Percentiles rank a stretch among this genome's conserved stretches.
These are phyloP conservation scores for Magnaporthiopsis incrustans DNA, from an alignment of 2,329 filamentous ascomycete genomes.

Conservation along the genomic window DNA sequence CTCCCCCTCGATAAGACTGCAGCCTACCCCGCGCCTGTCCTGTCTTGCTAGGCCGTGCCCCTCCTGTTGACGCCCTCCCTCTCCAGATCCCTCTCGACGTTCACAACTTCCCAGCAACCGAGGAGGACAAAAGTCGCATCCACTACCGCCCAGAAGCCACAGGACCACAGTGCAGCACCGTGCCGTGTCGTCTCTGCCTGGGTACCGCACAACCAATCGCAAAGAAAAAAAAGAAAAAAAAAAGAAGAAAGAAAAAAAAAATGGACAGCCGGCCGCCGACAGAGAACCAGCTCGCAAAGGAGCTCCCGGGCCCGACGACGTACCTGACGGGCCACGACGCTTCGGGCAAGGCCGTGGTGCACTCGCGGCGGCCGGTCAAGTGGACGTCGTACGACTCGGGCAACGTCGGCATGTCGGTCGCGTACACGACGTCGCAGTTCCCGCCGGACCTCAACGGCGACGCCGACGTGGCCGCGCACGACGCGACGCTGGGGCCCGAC, in stretches of 20 bases:
- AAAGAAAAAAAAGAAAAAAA: too few species aligned
- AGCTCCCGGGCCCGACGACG: constrained; percentile 12
- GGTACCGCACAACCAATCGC: not conserved
- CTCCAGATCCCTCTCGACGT: too few species aligned
- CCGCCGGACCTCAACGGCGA: constrained; percentile 13
- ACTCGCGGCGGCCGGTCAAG: constrained; percentile 11
- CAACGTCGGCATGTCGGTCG: constrained; percentile 14
- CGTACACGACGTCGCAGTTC: constrained; percentile 14
- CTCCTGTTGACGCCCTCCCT: too few species aligned
- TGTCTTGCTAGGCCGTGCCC: not conserved
- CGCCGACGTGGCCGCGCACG: constrained; percentile 14
- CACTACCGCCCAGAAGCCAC: not conserved
- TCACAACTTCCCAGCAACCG: too few species aligned
- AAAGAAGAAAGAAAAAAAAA: too few species aligned
- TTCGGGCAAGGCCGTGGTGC: constrained; percentile 13
- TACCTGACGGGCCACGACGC: constrained; percentile 14
- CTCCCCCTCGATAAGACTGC: not conserved
- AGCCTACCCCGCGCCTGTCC: not conserved
- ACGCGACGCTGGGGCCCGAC: constrained; percentile 10
- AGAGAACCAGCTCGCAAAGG: constrained; percentile 6
- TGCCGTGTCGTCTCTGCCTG: not conserved
- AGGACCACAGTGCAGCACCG: too few species aligned
- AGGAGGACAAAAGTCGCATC: too few species aligned
- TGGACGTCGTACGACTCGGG: constrained; percentile 12
- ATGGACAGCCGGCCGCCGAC: constrained; percentile 8